Conservation (phyloP, 2,329 filamentous ascomycete genomes). For the Lecanoromycetidae sp. region DNA sequence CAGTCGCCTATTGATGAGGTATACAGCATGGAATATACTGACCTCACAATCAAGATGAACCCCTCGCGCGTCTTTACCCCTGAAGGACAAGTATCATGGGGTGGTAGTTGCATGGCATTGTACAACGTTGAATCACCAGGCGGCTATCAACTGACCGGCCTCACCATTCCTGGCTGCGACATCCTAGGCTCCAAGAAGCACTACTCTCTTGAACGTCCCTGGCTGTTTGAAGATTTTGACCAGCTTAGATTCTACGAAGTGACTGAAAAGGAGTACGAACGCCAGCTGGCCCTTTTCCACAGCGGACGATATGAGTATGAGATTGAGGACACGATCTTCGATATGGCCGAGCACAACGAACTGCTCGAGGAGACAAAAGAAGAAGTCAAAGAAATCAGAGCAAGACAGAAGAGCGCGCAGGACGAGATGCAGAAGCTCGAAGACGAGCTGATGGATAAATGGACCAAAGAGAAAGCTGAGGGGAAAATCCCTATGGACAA, state of each 20-base stretch:
- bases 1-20: not conserved
- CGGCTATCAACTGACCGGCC: conserved; percentile 43
- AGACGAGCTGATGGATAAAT: conserved; percentile 27
- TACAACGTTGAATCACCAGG: conserved; percentile 47
- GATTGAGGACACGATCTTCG: conserved; percentile 39
- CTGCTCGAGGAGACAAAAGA: conserved; percentile 35
- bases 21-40: not conserved
- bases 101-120: conserved; percentile 42
- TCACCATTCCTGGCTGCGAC: conserved; percentile 43
- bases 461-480: conserved; percentile 34
- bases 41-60: conserved; percentile 36
- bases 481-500: conserved; percentile 39
- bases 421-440: conserved; percentile 31
- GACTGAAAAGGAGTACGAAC: conserved; percentile 39
- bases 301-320: conserved; percentile 42
- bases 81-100: conserved; percentile 44
- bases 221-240: conserved; percentile 47
- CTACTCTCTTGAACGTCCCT: conserved; percentile 36
- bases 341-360: conserved; percentile 44
- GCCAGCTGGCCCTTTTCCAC: conserved; percentile 36
- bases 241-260: conserved; percentile 45
- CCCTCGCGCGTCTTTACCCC: conserved; percentile 46
- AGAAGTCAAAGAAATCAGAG: conserved; percentile 37
- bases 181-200: conserved; percentile 40
- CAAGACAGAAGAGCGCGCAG: conserved; percentile 37